Evolutionary conservation across 1,139 yeast genomes (phyloP), one percentile per base, ranked within the genome.

Genomic region (Candida neerlandica): DNA sequence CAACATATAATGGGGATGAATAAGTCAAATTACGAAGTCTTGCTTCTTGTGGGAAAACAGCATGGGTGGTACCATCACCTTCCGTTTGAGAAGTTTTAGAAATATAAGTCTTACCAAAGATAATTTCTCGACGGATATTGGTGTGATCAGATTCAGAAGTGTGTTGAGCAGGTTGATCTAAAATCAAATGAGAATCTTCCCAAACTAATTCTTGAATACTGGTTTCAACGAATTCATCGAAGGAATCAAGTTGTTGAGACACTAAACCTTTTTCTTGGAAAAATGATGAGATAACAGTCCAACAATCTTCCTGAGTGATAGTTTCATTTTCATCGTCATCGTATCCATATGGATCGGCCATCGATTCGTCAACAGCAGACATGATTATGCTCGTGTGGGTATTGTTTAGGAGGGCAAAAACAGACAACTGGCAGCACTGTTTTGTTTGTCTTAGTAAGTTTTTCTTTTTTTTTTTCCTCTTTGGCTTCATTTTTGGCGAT

Each of bases 61-160:
- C 96, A 62, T 91, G 95, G n/a, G 98, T 92, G 30, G 96, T 91
- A 75, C 99, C 99, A 73, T 95, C 99, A 30, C 98, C 97, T 75
- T 95, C 99, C 18, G 98, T 95, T 82, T 94, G 96, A 46, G 97
- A 90, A 39, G 99, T 99, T 63, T 94, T 89, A 38, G 98, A 91
- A 59, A 95, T 84, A 69, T 89, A 95, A 63, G 95, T 94, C 69
- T 94, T 95, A 56, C 99, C 99, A 71, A 95, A 95, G 27, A 92
- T 85, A 64, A 95, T 94, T 70, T 92, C 98, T 65, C 90, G 95
- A 57, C 97, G 84, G 70, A 91, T 86, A 69, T 89, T 91, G 60
- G 89, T 84, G 65, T 89, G 88, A 67, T 94, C 98, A 51, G 83
- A 81, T 58, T 90, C 96, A 27, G 95, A 85, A 2, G 96, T 87